Base-by-base conservation (phyloP, 176 grass and related monocot species). In the Secale cereale region DNA sequence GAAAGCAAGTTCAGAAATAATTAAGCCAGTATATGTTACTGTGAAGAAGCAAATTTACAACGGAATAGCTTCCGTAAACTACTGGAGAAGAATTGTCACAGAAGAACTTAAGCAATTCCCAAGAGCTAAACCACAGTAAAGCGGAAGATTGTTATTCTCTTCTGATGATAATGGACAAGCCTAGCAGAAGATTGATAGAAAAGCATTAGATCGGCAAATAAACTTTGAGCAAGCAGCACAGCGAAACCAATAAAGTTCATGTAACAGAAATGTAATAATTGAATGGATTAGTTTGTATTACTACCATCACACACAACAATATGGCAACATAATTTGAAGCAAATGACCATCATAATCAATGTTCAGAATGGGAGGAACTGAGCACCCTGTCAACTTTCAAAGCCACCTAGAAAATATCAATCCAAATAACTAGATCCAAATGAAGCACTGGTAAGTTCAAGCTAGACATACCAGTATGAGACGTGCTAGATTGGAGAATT, bases 381-480 rank as follows among this genome's bases (percentile, higher is more conserved):
- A 70, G 28, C 31, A 22, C 8, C 17, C 8, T 68, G 16, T 68
- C 65, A 50, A 50, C 46, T 50, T 50, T 50, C 46, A 19, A 50
- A 50, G 46, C 0, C 46, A 50, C 46, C 46, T 50, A 50, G 46
- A 50, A 50, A 50, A 50, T 17, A 50, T 50, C 46, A 15, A 50
- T 17, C 46, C 46, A 50, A 50, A 50, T 50, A 50, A 50, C 46
- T 50, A 50, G 16, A 50, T 50, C 1, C 5, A 16, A 6, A 50
- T 50, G 46, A 35, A 57, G 43, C 59, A 43, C 23, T 67, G 10
- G 56, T 23, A 79, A 88, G 26, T 85, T 46, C 52, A 54, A 88
- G 50, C 19, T 64, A 54, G 20, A 72, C 36, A 72, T 74, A 65
- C 5, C 84, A 32, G 32, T 39, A 84, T 57, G 6, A 5, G 1